phyloP scores from a whole-genome alignment of 192 early-diverging fungal genomes.

The Funneliformis geosporum region DNA sequence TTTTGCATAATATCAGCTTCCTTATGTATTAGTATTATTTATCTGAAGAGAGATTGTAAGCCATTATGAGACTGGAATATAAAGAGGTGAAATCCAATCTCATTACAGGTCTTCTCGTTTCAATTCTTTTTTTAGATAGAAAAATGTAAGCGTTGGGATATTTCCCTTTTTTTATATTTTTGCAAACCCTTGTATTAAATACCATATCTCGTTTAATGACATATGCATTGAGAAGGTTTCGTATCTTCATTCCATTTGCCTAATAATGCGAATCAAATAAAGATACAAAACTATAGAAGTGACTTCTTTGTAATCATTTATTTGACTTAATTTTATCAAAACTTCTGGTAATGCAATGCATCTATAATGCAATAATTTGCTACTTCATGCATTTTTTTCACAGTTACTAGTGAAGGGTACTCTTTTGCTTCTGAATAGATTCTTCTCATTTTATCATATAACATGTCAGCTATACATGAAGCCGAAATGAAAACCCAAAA shows the following conservation, averaged over 20 bases:
- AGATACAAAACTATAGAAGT: slow-evolving; percentile 14
- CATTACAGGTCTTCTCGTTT: not conserved
- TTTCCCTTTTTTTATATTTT: not conserved
- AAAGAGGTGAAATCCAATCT: too few relatives aligned
- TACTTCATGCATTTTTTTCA: slow-evolving; percentile 12
- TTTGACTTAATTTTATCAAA: not conserved
- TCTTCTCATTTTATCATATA: slow-evolving; percentile 9
- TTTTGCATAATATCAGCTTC: slow-evolving; percentile 8
- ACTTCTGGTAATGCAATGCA: not conserved
- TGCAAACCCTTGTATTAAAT: too few relatives aligned
- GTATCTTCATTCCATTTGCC: too few relatives aligned
- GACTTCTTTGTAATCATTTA: not conserved
- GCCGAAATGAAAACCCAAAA: too few relatives aligned
- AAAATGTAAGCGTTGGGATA: not conserved
- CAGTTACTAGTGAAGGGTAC: not conserved
- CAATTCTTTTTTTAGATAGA: slow-evolving; percentile 4
- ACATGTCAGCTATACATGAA: slow-evolving; percentile 14
- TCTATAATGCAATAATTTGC: slow-evolving; percentile 9
- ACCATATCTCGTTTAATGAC: too few relatives aligned
- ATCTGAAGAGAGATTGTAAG: slow-evolving; percentile 8
- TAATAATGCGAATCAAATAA: not conserved
- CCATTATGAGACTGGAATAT: not conserved
- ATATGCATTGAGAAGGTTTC: too few relatives aligned
- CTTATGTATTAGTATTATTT: slow-evolving; percentile 3
- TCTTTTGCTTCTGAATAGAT: slow-evolving; percentile 21